Evolutionary conservation across 2,329 filamentous ascomycete species (phyloP).

Genomic region (Apiospora pterosperma): DNA sequence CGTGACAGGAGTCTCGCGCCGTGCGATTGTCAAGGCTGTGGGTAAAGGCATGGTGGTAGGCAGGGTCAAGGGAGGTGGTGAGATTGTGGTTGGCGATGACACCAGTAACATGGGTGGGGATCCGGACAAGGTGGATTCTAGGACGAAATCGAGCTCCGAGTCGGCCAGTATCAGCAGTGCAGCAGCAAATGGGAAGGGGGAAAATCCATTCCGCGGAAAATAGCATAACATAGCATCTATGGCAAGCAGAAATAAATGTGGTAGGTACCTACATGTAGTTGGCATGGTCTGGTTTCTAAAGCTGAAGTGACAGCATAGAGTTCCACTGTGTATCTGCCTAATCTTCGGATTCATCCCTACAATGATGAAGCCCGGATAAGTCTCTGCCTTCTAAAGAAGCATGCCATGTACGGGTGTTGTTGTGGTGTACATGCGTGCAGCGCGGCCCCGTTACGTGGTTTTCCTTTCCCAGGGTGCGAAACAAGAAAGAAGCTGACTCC

Average conservation of each 20-base stretch:
- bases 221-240: background rate
- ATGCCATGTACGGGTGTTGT: background rate
- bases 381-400: background rate
- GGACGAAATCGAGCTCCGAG: background rate
- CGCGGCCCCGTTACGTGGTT: too few relatives aligned
- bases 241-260: background rate
- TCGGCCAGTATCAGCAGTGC: background rate
- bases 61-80: constrained; percentile 69
- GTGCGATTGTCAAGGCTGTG: constrained; percentile 88
- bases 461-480: background rate
- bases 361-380: background rate
- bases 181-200: background rate
- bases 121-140: background rate
- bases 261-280: too few relatives aligned
- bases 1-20: constrained; percentile 84
- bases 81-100: constrained; percentile 69
- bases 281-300: background rate
- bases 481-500: too few relatives aligned
- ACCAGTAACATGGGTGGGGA: background rate
- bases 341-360: background rate
- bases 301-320: background rate
- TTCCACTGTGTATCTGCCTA: background rate
- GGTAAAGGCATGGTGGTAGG: constrained; percentile 95
- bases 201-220: background rate
- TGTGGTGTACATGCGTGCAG: background rate